These are phyloP conservation scores for Chlamydomonas sphaeroides DNA, from an alignment of 139 green algal species.

Conservation along the genomic window DNA sequence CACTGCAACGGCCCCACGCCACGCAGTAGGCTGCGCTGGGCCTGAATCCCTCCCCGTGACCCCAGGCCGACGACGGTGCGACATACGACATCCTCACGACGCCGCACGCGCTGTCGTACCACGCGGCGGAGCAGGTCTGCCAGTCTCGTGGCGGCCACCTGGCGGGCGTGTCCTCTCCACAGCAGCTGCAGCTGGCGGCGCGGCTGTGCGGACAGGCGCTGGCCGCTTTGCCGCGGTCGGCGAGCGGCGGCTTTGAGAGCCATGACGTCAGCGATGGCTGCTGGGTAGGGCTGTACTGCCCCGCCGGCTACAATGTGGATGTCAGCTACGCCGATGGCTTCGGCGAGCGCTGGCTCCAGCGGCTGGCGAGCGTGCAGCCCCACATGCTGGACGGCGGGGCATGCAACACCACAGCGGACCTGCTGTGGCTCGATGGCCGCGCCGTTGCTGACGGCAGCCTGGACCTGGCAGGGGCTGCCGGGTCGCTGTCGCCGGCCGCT, in stretches of 20 bases:
- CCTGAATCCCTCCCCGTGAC: no score
- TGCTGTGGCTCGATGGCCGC: background rate
- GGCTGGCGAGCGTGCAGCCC: background rate
- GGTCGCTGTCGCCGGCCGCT: background rate
- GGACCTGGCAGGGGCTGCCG: background rate
- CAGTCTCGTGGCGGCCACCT: background rate
- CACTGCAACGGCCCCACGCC: no score
- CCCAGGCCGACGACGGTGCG: background rate
- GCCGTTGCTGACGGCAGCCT: background rate
- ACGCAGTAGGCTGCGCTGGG: no score
- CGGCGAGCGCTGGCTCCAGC: background rate
- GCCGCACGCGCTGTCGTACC: background rate
- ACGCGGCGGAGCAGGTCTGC: background rate
- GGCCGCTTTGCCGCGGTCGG: background rate
- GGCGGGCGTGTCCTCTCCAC: background rate
- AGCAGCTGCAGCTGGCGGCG: background rate
- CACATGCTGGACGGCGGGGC: background rate
- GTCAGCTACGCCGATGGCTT: background rate
- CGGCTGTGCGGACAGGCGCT: background rate
- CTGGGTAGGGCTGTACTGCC: slow-evolving; percentile 2
- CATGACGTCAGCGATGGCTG: background rate
- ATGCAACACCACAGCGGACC: background rate
- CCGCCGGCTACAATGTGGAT: background rate
- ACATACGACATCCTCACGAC: background rate
- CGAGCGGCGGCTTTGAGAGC: background rate